Conservation (phyloP, 2,329 filamentous ascomycete species). For the Aspergillus awamori region DNA sequence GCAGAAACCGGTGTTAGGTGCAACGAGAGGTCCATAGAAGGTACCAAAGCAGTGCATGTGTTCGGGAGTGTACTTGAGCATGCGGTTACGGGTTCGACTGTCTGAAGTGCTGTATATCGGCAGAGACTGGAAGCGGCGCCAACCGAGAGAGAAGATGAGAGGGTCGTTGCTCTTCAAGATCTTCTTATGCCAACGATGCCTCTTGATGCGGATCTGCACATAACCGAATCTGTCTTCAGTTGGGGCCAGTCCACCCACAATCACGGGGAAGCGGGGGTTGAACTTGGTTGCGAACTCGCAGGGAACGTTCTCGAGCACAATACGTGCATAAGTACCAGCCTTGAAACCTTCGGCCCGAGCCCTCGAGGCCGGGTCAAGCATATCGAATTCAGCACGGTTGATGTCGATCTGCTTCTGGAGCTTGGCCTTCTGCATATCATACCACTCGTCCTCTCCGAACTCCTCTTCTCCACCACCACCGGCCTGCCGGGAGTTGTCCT, state of each 20-base stretch:
- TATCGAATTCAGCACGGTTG: constrained; percentile 91
- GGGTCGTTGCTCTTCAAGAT: constrained; percentile 98
- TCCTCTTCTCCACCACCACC: constrained; percentile 68
- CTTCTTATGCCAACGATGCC: constrained; percentile 98
- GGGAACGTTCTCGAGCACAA: constrained; percentile 85
- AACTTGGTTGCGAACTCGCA: constrained; percentile 87
- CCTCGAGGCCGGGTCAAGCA: constrained; percentile 80
- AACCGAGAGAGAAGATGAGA: constrained; percentile 93
- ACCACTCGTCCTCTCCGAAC: constrained; percentile 98
- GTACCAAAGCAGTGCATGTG: constrained; percentile 99
- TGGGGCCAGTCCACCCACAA: constrained; percentile 87
- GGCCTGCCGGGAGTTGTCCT: constrained; percentile 75
- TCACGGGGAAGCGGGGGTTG: constrained; percentile 76
- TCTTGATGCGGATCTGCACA: constrained; percentile 93
- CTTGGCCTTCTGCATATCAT: constrained; percentile 91
- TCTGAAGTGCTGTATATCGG: constrained; percentile 96
- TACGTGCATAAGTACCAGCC: constrained; percentile 89
- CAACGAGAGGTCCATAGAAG: constrained; percentile 91
- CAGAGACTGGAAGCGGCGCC: constrained; percentile 90
- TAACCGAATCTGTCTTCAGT: constrained; percentile 96
- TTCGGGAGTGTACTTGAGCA: constrained; percentile 98
- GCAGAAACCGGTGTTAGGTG: constrained; percentile 93
- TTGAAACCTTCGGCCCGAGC: constrained; percentile 85
- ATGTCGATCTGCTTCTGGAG: constrained; percentile 96
- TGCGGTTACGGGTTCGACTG: constrained; percentile 87